Evolutionary conservation across 2,329 filamentous ascomycete species (phyloP), one percentile per base, ranked within the genome.

Genomic region (Colletotrichum spaethianum): DNA sequence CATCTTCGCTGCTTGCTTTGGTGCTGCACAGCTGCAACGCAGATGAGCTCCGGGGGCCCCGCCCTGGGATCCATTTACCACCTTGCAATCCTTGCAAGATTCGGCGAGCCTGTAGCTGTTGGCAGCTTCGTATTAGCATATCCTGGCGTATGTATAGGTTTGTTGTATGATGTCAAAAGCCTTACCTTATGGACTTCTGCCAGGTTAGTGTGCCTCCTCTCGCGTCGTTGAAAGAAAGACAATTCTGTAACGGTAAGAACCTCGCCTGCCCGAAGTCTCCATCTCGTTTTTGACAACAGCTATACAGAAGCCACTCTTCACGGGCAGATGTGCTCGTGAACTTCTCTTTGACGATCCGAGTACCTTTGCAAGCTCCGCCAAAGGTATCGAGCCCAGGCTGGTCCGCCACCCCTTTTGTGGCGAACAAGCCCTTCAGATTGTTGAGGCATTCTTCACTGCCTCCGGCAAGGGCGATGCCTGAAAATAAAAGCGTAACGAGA

Each of bases 311-410:
- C 53, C 53, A 56, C 33, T 56, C 53, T 23, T 56, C 33, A 18
- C 53, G 53, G 53, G 6, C 5, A 33, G n/a, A 56, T 2, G 3
- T 3, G 0, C 11, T 8, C 31, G 3, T 33, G 0, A 38, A n/a
- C 14, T 8, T 38, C 5, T 26, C 53, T 14, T 18, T 56, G 33
- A 56, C 8, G n/a, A 56, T n/a, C 6, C 33, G 33, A 1, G 33
- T 40, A 33, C 53, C 53, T n/a, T 26, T 56, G 57, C 93, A 86
- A 20, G 26, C 16, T 16, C 56, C 56, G 23, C 40, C 56, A 93
- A 93, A 94, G 1, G 88, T 86, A 0, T 92, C 90, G 40, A 44
- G 26, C 1, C 56, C 40, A 7, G 23, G 56, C 56, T 44, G 56
- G 1, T 40, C 53, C 4, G 5, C 26, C 20, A 40, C 12, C 5